Percentiles rank a stretch among this genome's conserved stretches.
These are phyloP conservation scores for Cyberlindnera maritima DNA, from an alignment of 805 yeast genomes.

Conservation along the genomic window DNA sequence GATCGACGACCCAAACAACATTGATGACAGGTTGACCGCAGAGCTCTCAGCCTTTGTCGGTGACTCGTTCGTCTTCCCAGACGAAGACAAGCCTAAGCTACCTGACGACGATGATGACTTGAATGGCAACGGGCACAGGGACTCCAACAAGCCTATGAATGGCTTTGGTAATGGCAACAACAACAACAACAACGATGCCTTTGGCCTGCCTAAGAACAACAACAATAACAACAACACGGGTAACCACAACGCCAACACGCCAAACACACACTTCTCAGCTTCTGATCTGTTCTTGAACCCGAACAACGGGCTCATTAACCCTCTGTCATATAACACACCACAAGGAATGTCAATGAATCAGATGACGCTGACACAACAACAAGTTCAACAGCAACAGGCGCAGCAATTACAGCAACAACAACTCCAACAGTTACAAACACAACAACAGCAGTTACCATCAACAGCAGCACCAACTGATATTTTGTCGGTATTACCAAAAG, in stretches of 20 bases:
- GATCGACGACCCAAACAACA: slow-evolving; percentile 37
- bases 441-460: slow-evolving; percentile 13
- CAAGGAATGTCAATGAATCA: not conserved
- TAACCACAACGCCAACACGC: not conserved
- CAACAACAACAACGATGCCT: not conserved
- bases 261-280: not conserved
- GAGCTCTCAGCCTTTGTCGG: slow-evolving; percentile 84
- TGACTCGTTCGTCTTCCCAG: slow-evolving; percentile 76
- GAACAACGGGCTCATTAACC: not conserved
- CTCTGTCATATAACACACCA: slow-evolving; percentile 1
- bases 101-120: slow-evolving; percentile 18
- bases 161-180: not conserved
- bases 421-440: not conserved
- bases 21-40: slow-evolving; percentile 53
- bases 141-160: not conserved
- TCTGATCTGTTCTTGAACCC: slow-evolving; percentile 1
- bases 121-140: slow-evolving; percentile 3
- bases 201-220: not conserved
- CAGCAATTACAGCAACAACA: slow-evolving; percentile 1
- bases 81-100: slow-evolving; percentile 62
- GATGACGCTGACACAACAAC: not conserved
- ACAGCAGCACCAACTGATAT: slow-evolving; percentile 33
- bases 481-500: slow-evolving; percentile 50
- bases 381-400: slow-evolving; percentile 1
- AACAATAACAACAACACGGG: not conserved